Evolutionary conservation across 495 filamentous ascomycete species (phyloP).

Genomic region (Penicillium fimorum): DNA sequence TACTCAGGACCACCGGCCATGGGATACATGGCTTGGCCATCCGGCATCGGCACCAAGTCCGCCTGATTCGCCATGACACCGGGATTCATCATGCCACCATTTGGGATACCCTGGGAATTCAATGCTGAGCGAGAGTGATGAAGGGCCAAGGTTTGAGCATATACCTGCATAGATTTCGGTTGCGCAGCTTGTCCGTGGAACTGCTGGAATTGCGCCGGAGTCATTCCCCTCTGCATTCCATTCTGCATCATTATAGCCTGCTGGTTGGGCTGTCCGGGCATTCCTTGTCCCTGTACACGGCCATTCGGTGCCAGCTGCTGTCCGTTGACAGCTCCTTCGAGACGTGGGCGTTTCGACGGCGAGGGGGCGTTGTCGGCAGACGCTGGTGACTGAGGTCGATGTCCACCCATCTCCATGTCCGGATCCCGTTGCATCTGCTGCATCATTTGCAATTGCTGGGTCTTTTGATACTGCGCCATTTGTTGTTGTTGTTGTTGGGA

Average conservation of each 20-base stretch:
- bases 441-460: slow-evolving; percentile 61
- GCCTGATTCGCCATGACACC: slow-evolving; percentile 64
- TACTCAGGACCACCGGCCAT: slow-evolving; percentile 52
- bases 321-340: slow-evolving; percentile 73
- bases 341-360: slow-evolving; percentile 85
- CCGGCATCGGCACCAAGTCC: slow-evolving; percentile 77
- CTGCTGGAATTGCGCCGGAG: slow-evolving; percentile 72
- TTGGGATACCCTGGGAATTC: slow-evolving; percentile 70
- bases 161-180: slow-evolving; percentile 80
- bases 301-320: slow-evolving; percentile 80
- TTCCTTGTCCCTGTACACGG: slow-evolving; percentile 66
- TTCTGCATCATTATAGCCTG: slow-evolving; percentile 69
- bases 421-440: slow-evolving; percentile 82
- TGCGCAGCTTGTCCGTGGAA: slow-evolving; percentile 65
- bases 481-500: slow-evolving; percentile 49
- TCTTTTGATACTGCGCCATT: slow-evolving; percentile 66
- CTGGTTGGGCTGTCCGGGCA: slow-evolving; percentile 66
- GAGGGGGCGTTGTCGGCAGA: slow-evolving; percentile 86
- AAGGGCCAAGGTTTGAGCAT: slow-evolving; percentile 77
- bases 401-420: slow-evolving; percentile 81
- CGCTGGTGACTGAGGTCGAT: slow-evolving; percentile 76
- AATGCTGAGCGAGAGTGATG: slow-evolving; percentile 64
- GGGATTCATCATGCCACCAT: slow-evolving; percentile 56
- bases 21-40: slow-evolving; percentile 56
- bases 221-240: slow-evolving; percentile 73